Evolutionary conservation across 495 filamentous ascomycete species (phyloP).

Genomic region (Hypoxylon fragiforme): DNA sequence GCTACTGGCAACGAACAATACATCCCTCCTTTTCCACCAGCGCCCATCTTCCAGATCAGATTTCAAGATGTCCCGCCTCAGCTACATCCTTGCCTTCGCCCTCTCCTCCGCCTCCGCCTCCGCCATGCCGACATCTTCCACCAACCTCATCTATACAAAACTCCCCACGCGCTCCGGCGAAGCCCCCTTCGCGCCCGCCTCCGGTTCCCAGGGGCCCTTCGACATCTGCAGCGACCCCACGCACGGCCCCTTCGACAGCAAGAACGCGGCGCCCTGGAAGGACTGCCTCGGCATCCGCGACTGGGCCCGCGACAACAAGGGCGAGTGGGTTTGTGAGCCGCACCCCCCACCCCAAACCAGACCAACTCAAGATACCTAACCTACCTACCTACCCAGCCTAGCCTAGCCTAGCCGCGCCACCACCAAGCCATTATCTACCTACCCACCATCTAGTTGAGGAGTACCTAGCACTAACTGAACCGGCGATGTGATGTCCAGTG

Average conservation of each 20-base stretch:
- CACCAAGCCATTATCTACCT: background rate
- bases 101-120: slow-evolving; percentile 16
- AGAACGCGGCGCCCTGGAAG: slow-evolving; percentile 2
- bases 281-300: slow-evolving; percentile 15
- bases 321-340: slow-evolving; percentile 14
- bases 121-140: slow-evolving; percentile 2
- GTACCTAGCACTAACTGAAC: background rate
- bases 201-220: slow-evolving; percentile 1
- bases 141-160: background rate
- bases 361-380: too few relatives aligned
- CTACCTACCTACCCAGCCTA: too few relatives aligned
- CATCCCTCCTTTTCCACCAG: too few relatives aligned
- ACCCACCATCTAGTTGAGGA: background rate
- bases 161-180: background rate
- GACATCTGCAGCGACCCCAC: slow-evolving; percentile 1
- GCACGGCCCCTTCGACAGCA: background rate
- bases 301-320: slow-evolving; percentile 5
- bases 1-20: too few relatives aligned
- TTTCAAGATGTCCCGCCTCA: background rate
- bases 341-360: background rate
- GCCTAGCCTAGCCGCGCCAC: background rate
- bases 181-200: slow-evolving; percentile 11
- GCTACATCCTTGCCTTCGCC: slow-evolving; percentile 4
- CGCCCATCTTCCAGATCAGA: background rate
- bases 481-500: background rate